A percentile compares a stretch with the other conserved stretches of the same genome.
Conservation (phyloP, 2,329 filamentous ascomycete genomes). For the Epichloe bromicola region DNA sequence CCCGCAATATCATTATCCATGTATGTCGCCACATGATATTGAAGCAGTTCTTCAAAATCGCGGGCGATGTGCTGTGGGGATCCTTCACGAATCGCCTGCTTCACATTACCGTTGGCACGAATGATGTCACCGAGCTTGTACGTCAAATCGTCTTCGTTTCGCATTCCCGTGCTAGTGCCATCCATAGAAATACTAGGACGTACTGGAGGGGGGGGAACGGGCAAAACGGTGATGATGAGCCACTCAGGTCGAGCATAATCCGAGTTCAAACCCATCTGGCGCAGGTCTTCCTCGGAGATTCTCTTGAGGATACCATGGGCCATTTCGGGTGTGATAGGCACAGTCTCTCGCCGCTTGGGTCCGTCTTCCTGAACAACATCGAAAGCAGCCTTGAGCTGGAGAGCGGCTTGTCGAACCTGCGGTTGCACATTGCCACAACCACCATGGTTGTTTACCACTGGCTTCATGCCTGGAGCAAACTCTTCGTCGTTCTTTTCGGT, state of each 20-base stretch:
- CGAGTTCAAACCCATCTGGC: slow-evolving; percentile 79
- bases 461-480: slow-evolving; percentile 47
- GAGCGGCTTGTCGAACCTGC: slow-evolving; percentile 71
- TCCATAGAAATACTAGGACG: slow-evolving; percentile 96
- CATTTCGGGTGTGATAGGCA: slow-evolving; percentile 68
- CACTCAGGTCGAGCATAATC: slow-evolving; percentile 95
- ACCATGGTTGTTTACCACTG: slow-evolving; percentile 51
- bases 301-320: slow-evolving; percentile 77
- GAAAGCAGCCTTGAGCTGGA: slow-evolving; percentile 66
- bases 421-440: slow-evolving; percentile 91
- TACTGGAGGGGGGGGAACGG: slow-evolving; percentile 94
- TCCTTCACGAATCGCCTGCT: slow-evolving; percentile 80
- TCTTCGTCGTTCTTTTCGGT: slow-evolving; percentile 57
- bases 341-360: slow-evolving; percentile 61
- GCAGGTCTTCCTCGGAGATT: slow-evolving; percentile 69
- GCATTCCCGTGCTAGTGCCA: slow-evolving; percentile 79
- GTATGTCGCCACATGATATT: slow-evolving; percentile 97
- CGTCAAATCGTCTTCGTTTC: slow-evolving; percentile 96
- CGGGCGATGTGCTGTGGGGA: slow-evolving; percentile 81
- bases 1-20: slow-evolving; percentile 99
- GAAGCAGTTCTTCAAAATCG: slow-evolving; percentile 83
- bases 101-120: slow-evolving; percentile 89
- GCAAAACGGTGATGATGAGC: slow-evolving; percentile 93
- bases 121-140: slow-evolving; percentile 99
- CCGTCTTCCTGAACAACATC: slow-evolving; percentile 58